phyloP scores from a whole-genome alignment of 1,284 basidiomycete genomes.

The Austroboletus novae-zelandiae region DNA sequence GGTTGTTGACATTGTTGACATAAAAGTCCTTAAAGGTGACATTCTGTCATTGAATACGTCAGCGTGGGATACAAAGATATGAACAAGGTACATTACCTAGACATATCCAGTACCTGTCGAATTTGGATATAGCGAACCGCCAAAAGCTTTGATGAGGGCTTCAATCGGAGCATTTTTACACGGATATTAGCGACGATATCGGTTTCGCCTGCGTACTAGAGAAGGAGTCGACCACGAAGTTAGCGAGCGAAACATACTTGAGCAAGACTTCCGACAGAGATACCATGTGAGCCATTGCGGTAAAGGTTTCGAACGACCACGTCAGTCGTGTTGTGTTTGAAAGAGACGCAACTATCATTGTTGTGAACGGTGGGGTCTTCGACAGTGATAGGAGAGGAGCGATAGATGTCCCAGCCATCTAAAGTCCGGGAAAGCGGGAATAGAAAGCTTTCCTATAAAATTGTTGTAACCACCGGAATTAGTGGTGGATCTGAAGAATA shows the following conservation, averaged over 20 bases:
- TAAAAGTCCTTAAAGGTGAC: constrained; percentile 40
- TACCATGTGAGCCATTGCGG: constrained; percentile 19
- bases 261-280: constrained; percentile 22
- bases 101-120: constrained; percentile 35
- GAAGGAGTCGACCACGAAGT: neutral
- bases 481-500: constrained; percentile 21
- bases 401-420: constrained; percentile 52
- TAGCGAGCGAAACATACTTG: constrained; percentile 7
- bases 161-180: constrained; percentile 47
- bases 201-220: constrained; percentile 43
- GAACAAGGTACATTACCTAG: constrained; percentile 5
- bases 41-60: constrained; percentile 24
- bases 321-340: constrained; percentile 21
- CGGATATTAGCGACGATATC: constrained; percentile 49
- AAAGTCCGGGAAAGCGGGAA: neutral
- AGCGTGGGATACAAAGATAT: neutral
- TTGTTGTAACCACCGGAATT: constrained; percentile 18
- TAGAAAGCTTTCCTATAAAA: fast-evolving
- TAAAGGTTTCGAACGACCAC: constrained; percentile 13
- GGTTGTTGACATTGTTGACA: constrained; percentile 42
- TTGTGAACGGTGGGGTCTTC: constrained; percentile 40
- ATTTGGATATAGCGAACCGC: constrained; percentile 21
- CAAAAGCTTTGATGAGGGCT: constrained; percentile 39
- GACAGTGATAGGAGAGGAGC: constrained; percentile 39
- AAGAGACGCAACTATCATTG: constrained; percentile 45